Base-by-base conservation (phyloP, 345 rosid genomes). In the Acer saccharum region DNA sequence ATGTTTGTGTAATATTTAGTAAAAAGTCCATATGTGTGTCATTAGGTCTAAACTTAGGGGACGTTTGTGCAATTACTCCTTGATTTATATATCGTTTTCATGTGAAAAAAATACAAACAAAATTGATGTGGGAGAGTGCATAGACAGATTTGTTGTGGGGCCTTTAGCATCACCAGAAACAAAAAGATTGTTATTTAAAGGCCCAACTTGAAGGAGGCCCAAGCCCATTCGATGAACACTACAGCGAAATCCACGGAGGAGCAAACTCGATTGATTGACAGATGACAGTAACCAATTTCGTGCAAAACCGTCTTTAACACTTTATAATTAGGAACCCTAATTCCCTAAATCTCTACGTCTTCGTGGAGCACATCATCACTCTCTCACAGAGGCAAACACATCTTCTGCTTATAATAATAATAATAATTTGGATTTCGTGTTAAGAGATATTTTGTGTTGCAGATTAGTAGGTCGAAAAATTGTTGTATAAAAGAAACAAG, bases 381-480 rank as follows among this genome's bases (percentile, higher is more conserved):
- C 44, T 16, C 4, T 43, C 10, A 14, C 62, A 12, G 23, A 10
- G 25, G 17, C 65, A 2, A 6, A 35, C 39, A 35, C 6, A 35
- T 35, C 39, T 61, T 23, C 62, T 20, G 64, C 60, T 64, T 74
- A 12, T 66, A 17, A 4, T 35, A 35, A 35, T 4, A 58, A 29
- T 18, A 65, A 6, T 6, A 21, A 18, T 18, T 60, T 2, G 8
- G 58, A 54, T 54, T 54, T 39, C 65, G 71, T 64, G 58, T 84
- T 54, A 17, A 65, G 58, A 4, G 39, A 75, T 44, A 69, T 55
- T 79, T 77, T 82, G 74, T 85, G 76, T 71, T 84, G 80, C 88
- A 82, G 88, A 82, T 85, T 12, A 65, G n/a, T 66, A 39, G 72
- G 72, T 46, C 52, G 27, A 18, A 54, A 23, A 73, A 72, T 32